A percentile compares a stretch with the other conserved stretches of the same genome.
Evolutionary conservation across 805 yeast genomes (phyloP).

Genomic region (Hyphopichia homilentoma): DNA sequence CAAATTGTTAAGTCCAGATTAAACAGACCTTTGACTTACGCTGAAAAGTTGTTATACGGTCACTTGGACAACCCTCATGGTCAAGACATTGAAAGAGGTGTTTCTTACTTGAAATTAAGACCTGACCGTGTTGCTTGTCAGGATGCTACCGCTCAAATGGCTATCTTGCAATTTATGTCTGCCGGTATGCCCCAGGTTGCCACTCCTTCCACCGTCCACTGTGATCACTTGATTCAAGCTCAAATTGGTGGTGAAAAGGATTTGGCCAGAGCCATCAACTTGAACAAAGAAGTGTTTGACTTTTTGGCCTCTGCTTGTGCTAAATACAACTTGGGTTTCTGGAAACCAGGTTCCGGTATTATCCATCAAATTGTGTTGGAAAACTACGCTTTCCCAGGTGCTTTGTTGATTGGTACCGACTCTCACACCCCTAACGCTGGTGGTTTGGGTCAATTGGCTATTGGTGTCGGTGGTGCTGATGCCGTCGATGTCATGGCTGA

Average conservation of each 20-base stretch:
- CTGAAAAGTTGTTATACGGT: slow-evolving; percentile 92
- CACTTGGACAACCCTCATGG: slow-evolving; percentile 92
- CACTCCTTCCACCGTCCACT: slow-evolving; percentile 93
- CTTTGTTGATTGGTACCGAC: slow-evolving; percentile 93
- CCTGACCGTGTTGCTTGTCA: slow-evolving; percentile 99
- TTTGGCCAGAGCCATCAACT: slow-evolving; percentile 78
- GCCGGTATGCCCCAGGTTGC: slow-evolving; percentile 90
- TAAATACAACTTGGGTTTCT: slow-evolving; percentile 94
- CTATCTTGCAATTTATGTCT: slow-evolving; percentile 92
- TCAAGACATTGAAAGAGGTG: slow-evolving; percentile 82
- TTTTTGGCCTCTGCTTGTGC: slow-evolving; percentile 87
- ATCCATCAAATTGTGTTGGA: slow-evolving; percentile 95
- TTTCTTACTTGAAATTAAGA: slow-evolving; percentile 86
- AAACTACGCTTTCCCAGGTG: slow-evolving; percentile 97
- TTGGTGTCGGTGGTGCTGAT: slow-evolving; percentile 99
- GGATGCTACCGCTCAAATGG: slow-evolving; percentile 99
- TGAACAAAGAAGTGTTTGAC: slow-evolving; percentile 92
- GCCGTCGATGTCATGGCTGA: slow-evolving; percentile 96
- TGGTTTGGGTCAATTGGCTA: slow-evolving; percentile 96
- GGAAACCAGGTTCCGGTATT: slow-evolving; percentile 99
- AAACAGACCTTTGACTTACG: slow-evolving; percentile 87
- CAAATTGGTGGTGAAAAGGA: slow-evolving; percentile 87
- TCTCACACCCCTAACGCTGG: slow-evolving; percentile 98
- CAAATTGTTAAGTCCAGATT: slow-evolving; percentile 79
- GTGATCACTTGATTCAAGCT: slow-evolving; percentile 97